A percentile compares a stretch with the other conserved stretches of the same genome.
Conservation (phyloP, 2,329 filamentous ascomycete genomes). For the Aspergillus pseudoterreus region DNA sequence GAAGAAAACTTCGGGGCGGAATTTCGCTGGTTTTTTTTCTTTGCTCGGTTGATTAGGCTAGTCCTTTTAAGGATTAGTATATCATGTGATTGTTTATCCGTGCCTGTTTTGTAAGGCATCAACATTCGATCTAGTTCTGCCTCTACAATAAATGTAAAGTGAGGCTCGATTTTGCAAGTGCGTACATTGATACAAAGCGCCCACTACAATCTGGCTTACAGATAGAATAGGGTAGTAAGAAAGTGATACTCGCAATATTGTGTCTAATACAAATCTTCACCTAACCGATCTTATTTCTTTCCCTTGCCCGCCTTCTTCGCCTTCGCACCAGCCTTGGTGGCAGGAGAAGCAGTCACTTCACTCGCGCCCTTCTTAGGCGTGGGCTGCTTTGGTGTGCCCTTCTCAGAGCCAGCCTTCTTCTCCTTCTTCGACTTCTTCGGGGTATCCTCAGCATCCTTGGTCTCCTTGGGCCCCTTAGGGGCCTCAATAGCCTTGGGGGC, state of each 20-base stretch:
- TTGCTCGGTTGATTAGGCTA: slow-evolving; percentile 21
- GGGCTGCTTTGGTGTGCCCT: slow-evolving; percentile 8
- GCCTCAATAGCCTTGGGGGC: slow-evolving; percentile 18
- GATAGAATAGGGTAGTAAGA: too few species aligned
- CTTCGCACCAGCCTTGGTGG: slow-evolving; percentile 27
- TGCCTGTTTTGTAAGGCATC: background rate
- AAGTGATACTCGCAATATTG: too few species aligned
- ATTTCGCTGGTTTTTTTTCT: slow-evolving; percentile 19
- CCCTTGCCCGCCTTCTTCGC: slow-evolving; percentile 24
- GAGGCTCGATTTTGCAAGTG: too few species aligned
- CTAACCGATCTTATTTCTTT: slow-evolving; percentile 29
- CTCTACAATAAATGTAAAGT: too few species aligned
- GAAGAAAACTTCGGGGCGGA: slow-evolving; percentile 28
- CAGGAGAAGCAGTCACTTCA: slow-evolving; percentile 17
- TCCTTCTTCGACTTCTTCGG: slow-evolving; percentile 25
- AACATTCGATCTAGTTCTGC: too few species aligned
- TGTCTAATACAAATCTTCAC: slow-evolving; percentile 9
- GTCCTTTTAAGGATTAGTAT: background rate
- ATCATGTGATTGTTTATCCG: slow-evolving; percentile 1
- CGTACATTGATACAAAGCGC: too few species aligned
- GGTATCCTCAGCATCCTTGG: slow-evolving; percentile 13
- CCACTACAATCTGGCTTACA: too few species aligned
- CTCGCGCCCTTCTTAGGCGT: slow-evolving; percentile 8
- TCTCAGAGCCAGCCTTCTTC: slow-evolving; percentile 16
- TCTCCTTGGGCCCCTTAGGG: slow-evolving; percentile 1